Base-by-base conservation (phyloP, 257 asterid genomes). In the Scutellaria minor region DNA sequence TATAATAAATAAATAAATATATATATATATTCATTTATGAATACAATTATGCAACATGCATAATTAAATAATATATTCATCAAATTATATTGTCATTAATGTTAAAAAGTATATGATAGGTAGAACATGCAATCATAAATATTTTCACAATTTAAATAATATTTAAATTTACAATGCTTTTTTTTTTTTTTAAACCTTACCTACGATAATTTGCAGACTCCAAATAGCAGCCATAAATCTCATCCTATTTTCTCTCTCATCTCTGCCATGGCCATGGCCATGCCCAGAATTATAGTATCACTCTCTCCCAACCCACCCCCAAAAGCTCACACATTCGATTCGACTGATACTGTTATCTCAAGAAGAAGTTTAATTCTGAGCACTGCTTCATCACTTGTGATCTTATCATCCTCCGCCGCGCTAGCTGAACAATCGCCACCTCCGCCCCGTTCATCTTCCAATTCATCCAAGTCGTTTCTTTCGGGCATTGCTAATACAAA, bases 401-500 rank as follows among this genome's bases (percentile, higher is more conserved):
- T 79, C 73, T 45, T 74, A 50, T 80, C 85, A 20, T 76, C 83
- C 31, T 56, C 73, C 48, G 61, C 81, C 47, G 74, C 81, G 37
- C 65, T 50, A 3, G 85, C 88, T 71, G 79, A 79, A 76, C 64
- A 87, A 5, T 60, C 76, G 5, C 69, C 79, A 7, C 40, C 85
- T 6, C 40, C 81, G 6, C 68, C 78, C n/a, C 56, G 64, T 18
- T 37, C 75, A 18, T 45, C 76, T 40, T 52, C 83, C 8, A 68
- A 62, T 9, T 22, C 82, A 0, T 14, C 85, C 5, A 78, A 84
- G 1, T 77, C 89, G 20, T 85, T 90, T 77, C 86, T 90, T 18
- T 85, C 96, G 7, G 98, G 92, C 64, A 90, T 95, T 76, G 82
- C 85, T 57, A 94, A 85, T 71, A 91, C 99, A 60, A 91, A 79